Evolutionary conservation across 139 green algal species (phyloP).

Genomic region (Zygnema circumcarinatum): DNA sequence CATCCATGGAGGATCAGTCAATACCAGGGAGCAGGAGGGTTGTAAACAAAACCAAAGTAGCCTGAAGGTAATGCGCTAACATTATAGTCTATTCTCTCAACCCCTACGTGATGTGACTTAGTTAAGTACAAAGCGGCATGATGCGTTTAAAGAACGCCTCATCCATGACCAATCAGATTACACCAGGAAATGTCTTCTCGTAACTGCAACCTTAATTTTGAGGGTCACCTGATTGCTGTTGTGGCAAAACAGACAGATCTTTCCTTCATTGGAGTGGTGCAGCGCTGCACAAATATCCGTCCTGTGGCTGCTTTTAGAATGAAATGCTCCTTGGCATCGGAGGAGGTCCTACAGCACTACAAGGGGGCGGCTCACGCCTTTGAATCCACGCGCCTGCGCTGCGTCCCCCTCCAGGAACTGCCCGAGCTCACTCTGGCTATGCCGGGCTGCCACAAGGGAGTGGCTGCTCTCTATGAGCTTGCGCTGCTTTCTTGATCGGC

Average conservation of each 20-base stretch:
- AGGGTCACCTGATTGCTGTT: background rate
- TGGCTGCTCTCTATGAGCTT: conserved; percentile 25
- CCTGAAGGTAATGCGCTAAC: too few species aligned
- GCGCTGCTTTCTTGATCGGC: background rate
- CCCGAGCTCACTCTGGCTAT: background rate
- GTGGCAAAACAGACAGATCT: background rate
- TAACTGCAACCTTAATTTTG: background rate
- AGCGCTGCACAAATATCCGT: conserved; percentile 9
- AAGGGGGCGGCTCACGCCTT: conserved; percentile 27
- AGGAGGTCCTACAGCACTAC: conserved; percentile 25
- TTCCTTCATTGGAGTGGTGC: background rate
- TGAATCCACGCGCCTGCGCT: conserved; percentile 30
- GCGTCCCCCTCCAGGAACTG: conserved; percentile 10
- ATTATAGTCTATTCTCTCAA: background rate
- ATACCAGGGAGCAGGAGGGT: too few species aligned
- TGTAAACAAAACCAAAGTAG: too few species aligned
- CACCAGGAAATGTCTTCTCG: too few species aligned
- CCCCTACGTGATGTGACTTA: too few species aligned
- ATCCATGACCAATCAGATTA: too few species aligned
- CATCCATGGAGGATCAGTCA: too few species aligned
- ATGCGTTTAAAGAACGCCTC: too few species aligned
- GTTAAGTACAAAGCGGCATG: too few species aligned
- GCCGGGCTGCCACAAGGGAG: conserved; percentile 32
- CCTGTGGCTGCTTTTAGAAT: conserved; percentile 10
- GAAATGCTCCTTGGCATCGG: background rate